phyloP scores from a whole-genome alignment of 169 alveolate genomes.

The Plasmodium knowlesi region DNA sequence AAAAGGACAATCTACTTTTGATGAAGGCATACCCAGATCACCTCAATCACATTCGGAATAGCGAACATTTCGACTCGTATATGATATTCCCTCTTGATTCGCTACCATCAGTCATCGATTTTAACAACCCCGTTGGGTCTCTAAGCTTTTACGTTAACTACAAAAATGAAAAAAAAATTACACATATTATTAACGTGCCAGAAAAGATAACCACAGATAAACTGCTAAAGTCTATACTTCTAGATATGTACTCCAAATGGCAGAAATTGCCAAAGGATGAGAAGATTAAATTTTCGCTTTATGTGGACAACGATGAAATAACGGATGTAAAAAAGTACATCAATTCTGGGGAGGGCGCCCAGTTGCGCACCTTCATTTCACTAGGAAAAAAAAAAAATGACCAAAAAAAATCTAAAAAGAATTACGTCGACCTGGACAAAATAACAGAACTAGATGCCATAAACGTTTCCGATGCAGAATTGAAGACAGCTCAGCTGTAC shows the following conservation, averaged over 20 bases:
- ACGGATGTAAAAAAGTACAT: slow-evolving; percentile 19
- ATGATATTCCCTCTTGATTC: slow-evolving; percentile 18
- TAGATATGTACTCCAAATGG: slow-evolving; percentile 56
- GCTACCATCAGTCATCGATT: slow-evolving; percentile 49
- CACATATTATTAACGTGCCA: slow-evolving; percentile 61
- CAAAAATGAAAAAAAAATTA: slow-evolving; percentile 53
- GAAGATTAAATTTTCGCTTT: slow-evolving; percentile 46
- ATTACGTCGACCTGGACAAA: slow-evolving; percentile 33
- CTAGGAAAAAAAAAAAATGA: background rate
- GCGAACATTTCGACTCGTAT: slow-evolving; percentile 28
- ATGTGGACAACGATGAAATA: slow-evolving; percentile 26
- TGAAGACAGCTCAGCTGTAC: slow-evolving; percentile 17
- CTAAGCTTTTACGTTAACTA: slow-evolving; percentile 55
- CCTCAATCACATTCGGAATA: slow-evolving; percentile 20
- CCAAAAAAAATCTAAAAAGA: background rate
- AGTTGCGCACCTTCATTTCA: slow-evolving; percentile 41
- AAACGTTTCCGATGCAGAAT: slow-evolving; percentile 12
- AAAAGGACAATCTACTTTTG: slow-evolving; percentile 11
- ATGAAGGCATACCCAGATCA: slow-evolving; percentile 62
- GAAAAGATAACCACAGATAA: slow-evolving; percentile 48
- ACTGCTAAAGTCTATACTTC: slow-evolving; percentile 26
- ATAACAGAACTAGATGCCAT: slow-evolving; percentile 24
- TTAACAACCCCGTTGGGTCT: slow-evolving; percentile 25
- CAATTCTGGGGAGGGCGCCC: slow-evolving; percentile 21
- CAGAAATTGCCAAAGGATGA: slow-evolving; percentile 49